phyloP scores from a whole-genome alignment of 2,329 filamentous ascomycete species.

The Aspergillus aculeatinus region DNA sequence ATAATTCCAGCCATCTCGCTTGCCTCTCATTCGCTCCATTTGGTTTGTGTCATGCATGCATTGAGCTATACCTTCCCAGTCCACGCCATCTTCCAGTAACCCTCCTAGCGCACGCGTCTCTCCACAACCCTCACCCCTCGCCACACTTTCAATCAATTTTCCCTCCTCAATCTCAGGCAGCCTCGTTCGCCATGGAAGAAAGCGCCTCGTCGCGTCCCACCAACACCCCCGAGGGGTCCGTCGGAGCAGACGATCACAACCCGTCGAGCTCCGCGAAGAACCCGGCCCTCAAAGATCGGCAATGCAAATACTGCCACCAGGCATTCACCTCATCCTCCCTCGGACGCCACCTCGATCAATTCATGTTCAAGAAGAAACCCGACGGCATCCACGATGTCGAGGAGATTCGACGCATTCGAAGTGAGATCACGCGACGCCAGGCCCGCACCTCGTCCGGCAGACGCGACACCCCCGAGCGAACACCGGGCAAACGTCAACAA shows the following conservation, averaged over 20 bases:
- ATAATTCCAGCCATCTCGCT: background rate
- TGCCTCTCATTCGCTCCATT: constrained; percentile 2
- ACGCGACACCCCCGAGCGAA: constrained; percentile 62
- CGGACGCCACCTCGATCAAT: constrained; percentile 88
- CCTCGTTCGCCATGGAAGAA: constrained; percentile 27
- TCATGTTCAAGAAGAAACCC: constrained; percentile 90
- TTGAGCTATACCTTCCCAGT: constrained; percentile 20
- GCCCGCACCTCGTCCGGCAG: constrained; percentile 64
- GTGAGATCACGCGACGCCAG: constrained; percentile 82
- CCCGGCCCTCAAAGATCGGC: constrained; percentile 74
- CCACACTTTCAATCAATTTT: background rate
- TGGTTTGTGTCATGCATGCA: constrained; percentile 20
- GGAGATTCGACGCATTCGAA: constrained; percentile 78
- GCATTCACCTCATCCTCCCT: constrained; percentile 91
- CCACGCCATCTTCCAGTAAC: constrained; percentile 4
- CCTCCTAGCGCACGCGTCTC: constrained; percentile 18
- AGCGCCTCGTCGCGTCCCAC: constrained; percentile 27
- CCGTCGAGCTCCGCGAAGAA: constrained; percentile 34
- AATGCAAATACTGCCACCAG: constrained; percentile 83
- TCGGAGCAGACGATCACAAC: constrained; percentile 35
- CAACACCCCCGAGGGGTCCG: constrained; percentile 42
- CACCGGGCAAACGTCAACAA: constrained; percentile 45
- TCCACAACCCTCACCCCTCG: constrained; percentile 4
- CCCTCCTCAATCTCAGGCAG: constrained; percentile 6
- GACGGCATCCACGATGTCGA: constrained; percentile 90